Percentiles rank a stretch among this genome's conserved stretches.
These are phyloP conservation scores for Fusarium palustre DNA, from an alignment of 2,329 filamentous ascomycete genomes.

Conservation along the genomic window DNA sequence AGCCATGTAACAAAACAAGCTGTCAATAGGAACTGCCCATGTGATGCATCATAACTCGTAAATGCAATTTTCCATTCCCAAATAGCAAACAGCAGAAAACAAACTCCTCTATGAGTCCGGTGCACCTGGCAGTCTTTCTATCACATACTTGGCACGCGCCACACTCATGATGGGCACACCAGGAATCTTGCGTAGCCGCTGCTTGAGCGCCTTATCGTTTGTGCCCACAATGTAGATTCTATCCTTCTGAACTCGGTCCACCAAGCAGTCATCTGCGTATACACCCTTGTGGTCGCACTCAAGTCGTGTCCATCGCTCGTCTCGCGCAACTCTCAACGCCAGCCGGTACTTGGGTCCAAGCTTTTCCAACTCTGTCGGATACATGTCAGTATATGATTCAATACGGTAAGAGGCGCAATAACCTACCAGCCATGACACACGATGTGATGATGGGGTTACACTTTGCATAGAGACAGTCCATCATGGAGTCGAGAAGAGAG, in stretches of 20 bases:
- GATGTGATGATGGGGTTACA: conserved; percentile 87
- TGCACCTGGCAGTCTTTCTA: conserved; percentile 89
- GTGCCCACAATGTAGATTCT: conserved; percentile 84
- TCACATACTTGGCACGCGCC: conserved; percentile 89
- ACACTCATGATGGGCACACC: conserved; percentile 82
- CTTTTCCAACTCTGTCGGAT: conserved; percentile 82
- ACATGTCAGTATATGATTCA: background rate
- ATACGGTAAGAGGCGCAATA: background rate
- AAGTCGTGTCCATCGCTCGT: conserved; percentile 87
- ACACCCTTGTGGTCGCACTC: conserved; percentile 90
- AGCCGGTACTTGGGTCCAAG: conserved; percentile 89
- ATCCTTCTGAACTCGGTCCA: conserved; percentile 78
- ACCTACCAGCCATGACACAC: conserved; percentile 55
- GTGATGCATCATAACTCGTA: conserved; percentile 32
- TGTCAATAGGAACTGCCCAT: conserved; percentile 2
- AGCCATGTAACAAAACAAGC: background rate
- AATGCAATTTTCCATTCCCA: conserved; percentile 32
- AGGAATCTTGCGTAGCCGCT: conserved; percentile 79
- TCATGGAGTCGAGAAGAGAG: conserved; percentile 86
- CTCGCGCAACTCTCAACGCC: conserved; percentile 85
- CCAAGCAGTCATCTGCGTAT: conserved; percentile 85
- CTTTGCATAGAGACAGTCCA: conserved; percentile 94
- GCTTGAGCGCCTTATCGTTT: conserved; percentile 83
- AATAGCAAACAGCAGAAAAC: conserved; percentile 7
- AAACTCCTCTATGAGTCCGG: conserved; percentile 64